Base-by-base conservation (phyloP, 257 asterid species). In the Fraxinus cuspidata region DNA sequence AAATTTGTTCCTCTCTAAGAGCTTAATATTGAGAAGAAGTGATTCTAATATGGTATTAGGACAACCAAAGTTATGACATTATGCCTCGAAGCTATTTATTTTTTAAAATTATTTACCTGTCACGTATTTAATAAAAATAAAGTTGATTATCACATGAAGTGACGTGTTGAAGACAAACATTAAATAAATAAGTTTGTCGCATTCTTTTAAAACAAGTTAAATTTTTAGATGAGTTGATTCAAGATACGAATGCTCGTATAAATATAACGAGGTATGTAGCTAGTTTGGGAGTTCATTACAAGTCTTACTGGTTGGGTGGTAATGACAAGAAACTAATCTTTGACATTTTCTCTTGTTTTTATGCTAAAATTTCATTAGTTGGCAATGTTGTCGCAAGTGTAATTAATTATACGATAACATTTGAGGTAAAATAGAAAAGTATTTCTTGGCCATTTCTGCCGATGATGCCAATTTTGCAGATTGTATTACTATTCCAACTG, bases 281-380 rank as follows among this genome's bases (percentile, higher is more conserved):
- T 47, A 13, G 19, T 15, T 47, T 47, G 56, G n/a, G n/a, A 13
- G 56, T 47, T 47, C 11, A n/a, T 56, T n/a, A 56, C 66, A 56
- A 56, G 32, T 63, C 18, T 10, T 8, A 2, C 9, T 60, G 0
- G 67, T 60, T 63, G 69, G 69, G 69, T 23, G 69, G 18, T 23
- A 63, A 63, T 63, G 28, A 63, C 69, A 10, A 63, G 34, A 25
- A 63, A 63, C 64, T 53, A 5, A 63, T 56, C 34, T 23, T 63
- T 63, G 69, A 27, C 69, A 23, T 19, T 63, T 63, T 10, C 69
- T 63, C 68, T 63, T 63, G 68, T 19, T 63, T 60, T 63, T 25
- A 60, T 60, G 0, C 21, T 60, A 10, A 21, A 40, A 40, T 40
- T 40, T 49, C 69, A 23, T 27, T 11, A 63, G 69, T 63, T 63